phyloP scores from a whole-genome alignment of 2,329 filamentous ascomycete genomes.

The Penicillium brasilianum region DNA sequence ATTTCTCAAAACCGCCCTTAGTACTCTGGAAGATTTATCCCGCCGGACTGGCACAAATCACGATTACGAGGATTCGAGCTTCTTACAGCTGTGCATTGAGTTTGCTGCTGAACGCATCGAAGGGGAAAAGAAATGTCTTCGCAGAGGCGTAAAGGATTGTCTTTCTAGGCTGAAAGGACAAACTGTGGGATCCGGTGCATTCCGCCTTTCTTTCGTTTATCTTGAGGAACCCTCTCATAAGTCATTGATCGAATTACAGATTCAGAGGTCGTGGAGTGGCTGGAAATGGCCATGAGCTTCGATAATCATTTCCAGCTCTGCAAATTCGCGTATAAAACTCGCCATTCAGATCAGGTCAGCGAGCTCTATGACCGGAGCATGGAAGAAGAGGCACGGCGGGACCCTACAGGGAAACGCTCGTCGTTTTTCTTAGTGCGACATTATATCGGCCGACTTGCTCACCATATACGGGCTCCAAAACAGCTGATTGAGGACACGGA shows the following conservation, averaged over 20 bases:
- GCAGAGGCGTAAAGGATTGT: slow-evolving; percentile 16
- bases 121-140: slow-evolving; percentile 10
- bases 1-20: slow-evolving; percentile 41
- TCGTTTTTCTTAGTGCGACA: slow-evolving; percentile 36
- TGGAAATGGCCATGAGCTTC: slow-evolving; percentile 7
- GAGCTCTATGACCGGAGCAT: slow-evolving; percentile 5
- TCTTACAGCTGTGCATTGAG: slow-evolving; percentile 18
- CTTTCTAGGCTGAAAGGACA: slow-evolving; percentile 9
- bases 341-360: slow-evolving; percentile 15
- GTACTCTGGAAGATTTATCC: slow-evolving; percentile 10
- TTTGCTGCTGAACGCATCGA: slow-evolving; percentile 23
- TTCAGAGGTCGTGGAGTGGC: slow-evolving; percentile 8
- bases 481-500: slow-evolving; percentile 45
- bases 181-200: slow-evolving; percentile 14
- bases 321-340: slow-evolving; percentile 21
- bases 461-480: slow-evolving; percentile 48
- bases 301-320: slow-evolving; percentile 19
- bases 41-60: background rate
- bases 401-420: slow-evolving; percentile 23
- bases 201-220: background rate
- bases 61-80: slow-evolving; percentile 3
- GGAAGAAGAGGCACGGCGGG: slow-evolving; percentile 32
- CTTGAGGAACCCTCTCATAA: background rate
- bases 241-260: slow-evolving; percentile 3
- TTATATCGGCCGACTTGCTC: slow-evolving; percentile 53